These are phyloP conservation scores for Neoarthrinium moseri DNA, from an alignment of 2,329 filamentous ascomycete species.

Conservation along the genomic window DNA sequence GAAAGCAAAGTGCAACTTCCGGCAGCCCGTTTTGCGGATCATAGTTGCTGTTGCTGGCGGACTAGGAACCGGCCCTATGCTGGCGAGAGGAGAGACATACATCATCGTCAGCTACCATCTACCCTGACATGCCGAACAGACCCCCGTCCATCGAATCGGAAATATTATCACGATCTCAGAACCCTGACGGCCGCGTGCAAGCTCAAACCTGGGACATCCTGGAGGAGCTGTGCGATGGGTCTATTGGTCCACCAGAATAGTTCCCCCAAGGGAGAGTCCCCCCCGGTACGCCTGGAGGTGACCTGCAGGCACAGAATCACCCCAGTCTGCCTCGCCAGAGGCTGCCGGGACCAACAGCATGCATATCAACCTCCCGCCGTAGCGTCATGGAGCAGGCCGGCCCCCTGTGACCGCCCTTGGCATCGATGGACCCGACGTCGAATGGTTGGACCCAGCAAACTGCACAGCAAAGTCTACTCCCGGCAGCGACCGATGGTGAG, in stretches of 20 bases:
- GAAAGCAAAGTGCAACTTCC: background rate
- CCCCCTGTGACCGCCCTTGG: background rate
- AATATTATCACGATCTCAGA: slow-evolving; percentile 20
- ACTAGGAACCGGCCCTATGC: too few species aligned
- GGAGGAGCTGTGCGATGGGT: slow-evolving; percentile 29
- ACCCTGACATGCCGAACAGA: slow-evolving; percentile 12
- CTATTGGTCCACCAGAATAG: slow-evolving; percentile 12
- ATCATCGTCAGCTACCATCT: slow-evolving; percentile 18
- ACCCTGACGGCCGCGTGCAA: slow-evolving; percentile 20
- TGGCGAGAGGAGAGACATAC: slow-evolving; percentile 12
- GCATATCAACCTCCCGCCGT: slow-evolving; percentile 1
- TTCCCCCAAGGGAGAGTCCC: background rate
- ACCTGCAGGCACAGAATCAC: too few species aligned
- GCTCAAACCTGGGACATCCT: slow-evolving; percentile 30
- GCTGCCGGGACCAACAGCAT: background rate
- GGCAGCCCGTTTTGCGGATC: too few species aligned
- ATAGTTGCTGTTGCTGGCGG: too few species aligned
- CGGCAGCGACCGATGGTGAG: slow-evolving; percentile 2
- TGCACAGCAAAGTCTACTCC: background rate
- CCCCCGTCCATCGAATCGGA: slow-evolving; percentile 26
- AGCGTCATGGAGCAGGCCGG: background rate
- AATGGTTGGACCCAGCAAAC: background rate
- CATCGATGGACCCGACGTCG: background rate
- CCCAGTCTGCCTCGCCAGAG: slow-evolving; percentile 15
- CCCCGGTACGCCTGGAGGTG: slow-evolving; percentile 9